Evolutionary conservation across 2,329 filamentous ascomycete species (phyloP).

Genomic region (Pyricularia sp.): DNA sequence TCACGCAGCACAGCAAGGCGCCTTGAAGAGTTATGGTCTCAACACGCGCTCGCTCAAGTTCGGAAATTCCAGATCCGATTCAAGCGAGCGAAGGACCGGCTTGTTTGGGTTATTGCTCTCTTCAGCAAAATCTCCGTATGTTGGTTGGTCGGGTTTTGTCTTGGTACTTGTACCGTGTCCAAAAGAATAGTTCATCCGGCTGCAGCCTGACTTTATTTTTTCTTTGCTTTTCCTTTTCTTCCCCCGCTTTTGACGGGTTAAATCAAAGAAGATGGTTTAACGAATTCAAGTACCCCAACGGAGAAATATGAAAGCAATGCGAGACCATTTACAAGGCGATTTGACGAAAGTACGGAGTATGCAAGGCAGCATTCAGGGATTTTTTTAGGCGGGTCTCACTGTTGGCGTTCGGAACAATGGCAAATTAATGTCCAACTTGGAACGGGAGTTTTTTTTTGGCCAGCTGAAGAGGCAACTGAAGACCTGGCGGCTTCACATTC

Average conservation of each 20-base stretch:
- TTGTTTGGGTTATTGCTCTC: neutral
- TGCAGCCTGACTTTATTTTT: neutral
- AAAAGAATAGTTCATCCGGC: neutral
- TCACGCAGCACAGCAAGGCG: neutral
- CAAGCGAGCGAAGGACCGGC: neutral
- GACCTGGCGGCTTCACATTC: neutral
- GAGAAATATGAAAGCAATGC: neutral
- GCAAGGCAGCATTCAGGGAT: neutral
- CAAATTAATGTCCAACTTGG: neutral
- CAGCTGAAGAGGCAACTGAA: neutral
- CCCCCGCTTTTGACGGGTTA: too few species aligned
- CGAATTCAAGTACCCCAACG: neutral
- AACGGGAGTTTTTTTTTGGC: neutral
- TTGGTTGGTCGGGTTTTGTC: neutral
- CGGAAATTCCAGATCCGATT: neutral
- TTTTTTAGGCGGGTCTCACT: neutral
- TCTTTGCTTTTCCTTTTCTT: neutral
- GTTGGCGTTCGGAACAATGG: neutral
- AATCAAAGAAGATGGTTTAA: neutral
- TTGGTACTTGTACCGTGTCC: neutral
- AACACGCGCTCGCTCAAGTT: neutral
- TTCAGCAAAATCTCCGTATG: neutral
- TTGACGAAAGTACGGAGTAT: neutral
- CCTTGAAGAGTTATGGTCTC: neutral
- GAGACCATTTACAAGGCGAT: neutral